phyloP scores from a whole-genome alignment of 108 stramenopile genomes.

The Cyclostephanos tholiformis region DNA sequence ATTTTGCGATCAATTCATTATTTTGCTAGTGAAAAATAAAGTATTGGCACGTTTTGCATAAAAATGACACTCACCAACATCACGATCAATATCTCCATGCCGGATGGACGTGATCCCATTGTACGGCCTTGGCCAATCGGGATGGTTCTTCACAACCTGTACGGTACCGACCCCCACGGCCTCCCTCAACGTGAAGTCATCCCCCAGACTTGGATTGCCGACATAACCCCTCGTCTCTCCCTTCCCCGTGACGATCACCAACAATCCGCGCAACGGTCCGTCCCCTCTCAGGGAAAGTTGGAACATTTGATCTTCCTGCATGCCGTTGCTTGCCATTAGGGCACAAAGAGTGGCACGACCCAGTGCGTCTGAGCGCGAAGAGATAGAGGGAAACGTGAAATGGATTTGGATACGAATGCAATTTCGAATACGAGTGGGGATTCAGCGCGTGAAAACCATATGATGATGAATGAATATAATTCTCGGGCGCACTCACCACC shows the following conservation, averaged over 20 bases:
- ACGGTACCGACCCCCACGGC: slow-evolving; percentile 79
- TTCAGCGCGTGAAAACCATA: not conserved
- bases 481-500: slow-evolving; percentile 14
- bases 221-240: slow-evolving; percentile 80
- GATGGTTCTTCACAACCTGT: slow-evolving; percentile 90
- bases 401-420: not conserved
- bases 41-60: not conserved
- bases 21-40: not conserved
- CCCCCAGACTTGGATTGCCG: slow-evolving; percentile 72
- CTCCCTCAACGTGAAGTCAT: slow-evolving; percentile 61
- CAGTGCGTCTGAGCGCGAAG: slow-evolving; percentile 54
- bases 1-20: not conserved
- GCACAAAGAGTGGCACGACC: slow-evolving; percentile 72
- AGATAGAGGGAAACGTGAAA: not conserved
- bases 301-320: slow-evolving; percentile 84
- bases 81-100: slow-evolving; percentile 85
- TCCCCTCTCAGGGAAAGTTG: slow-evolving; percentile 82
- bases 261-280: slow-evolving; percentile 77
- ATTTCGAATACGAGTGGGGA: not conserved
- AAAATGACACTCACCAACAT: slow-evolving; percentile 63
- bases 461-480: not conserved
- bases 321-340: slow-evolving; percentile 77
- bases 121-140: slow-evolving; percentile 87
- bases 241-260: slow-evolving; percentile 68
- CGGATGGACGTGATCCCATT: slow-evolving; percentile 84